phyloP scores from a whole-genome alignment of 768 basidiomycete genomes.

The Termitomyces eurrhizus region DNA sequence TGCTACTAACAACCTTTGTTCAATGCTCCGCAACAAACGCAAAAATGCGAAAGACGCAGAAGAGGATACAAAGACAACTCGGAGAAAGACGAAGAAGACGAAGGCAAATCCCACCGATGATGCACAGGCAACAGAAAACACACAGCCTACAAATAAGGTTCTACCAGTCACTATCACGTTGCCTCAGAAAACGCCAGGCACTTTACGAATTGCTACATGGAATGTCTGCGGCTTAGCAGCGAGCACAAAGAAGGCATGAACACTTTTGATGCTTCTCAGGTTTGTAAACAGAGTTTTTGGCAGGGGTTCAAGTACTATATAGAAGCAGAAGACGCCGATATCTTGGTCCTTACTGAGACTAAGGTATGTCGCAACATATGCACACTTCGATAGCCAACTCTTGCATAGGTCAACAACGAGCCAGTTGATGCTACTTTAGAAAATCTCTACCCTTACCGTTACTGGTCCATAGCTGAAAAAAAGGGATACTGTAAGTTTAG shows the following conservation, averaged over 20 bases:
- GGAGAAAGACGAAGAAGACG: constrained; percentile 17
- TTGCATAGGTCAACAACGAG: constrained; percentile 60
- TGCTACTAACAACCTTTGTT: background rate
- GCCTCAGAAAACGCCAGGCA: constrained; percentile 42
- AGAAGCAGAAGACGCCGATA: constrained; percentile 82
- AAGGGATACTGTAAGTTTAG: constrained; percentile 67
- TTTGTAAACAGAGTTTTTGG: background rate
- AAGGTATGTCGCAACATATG: constrained; percentile 45
- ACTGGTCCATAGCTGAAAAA: constrained; percentile 75
- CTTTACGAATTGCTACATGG: constrained; percentile 64
- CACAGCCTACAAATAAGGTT: constrained; percentile 71
- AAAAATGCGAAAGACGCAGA: constrained; percentile 24
- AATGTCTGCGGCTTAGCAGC: constrained; percentile 78
- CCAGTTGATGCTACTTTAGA: constrained; percentile 58
- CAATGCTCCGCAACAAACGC: constrained; percentile 8
- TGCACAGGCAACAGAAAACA: constrained; percentile 25
- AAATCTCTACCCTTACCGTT: constrained; percentile 61
- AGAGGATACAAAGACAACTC: constrained; percentile 14
- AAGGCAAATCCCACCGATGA: constrained; percentile 10
- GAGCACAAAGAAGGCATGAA: constrained; percentile 68
- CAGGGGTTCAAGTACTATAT: constrained; percentile 82
- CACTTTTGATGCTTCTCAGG: background rate
- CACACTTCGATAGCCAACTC: background rate
- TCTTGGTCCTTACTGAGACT: constrained; percentile 82
- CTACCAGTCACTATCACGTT: constrained; percentile 61